Base-by-base conservation (phyloP, 352 stramenopile genomes). In the Pelagophyceae sp. region DNA sequence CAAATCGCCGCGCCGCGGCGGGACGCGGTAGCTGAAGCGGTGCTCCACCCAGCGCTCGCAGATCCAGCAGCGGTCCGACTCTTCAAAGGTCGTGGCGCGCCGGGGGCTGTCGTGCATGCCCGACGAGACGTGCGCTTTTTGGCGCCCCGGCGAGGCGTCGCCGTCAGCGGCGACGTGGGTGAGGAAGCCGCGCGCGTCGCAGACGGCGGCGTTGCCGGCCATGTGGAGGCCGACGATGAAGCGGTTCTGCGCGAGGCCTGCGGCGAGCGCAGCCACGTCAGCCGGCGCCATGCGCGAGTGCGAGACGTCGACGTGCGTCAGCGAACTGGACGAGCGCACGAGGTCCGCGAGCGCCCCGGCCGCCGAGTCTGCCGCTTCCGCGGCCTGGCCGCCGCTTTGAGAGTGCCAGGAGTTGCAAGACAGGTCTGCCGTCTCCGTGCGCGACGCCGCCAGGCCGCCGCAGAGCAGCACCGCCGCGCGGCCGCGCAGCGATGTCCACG, bases 1-100 rank as follows among this genome's bases (percentile, higher is more conserved):
- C n/a, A n/a, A n/a, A n/a, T n/a, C n/a, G n/a, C n/a, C n/a, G n/a
- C n/a, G 5, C 11, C 11, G 11, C 23, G 58, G 23, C 11, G 11
- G 11, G 15, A 33, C 58, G 58, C n/a, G 19, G 25, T 40, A 71
- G 31, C 15, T 5, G 61, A 45, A 71, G 61, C 61, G 61, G 61
- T 71, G 61, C 61, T 71, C 61, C n/a, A 38, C 17, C 61, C 61
- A 71, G 31, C 33, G 29, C 61, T 71, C 61, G 61, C 61, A 71
- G 61, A 71, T 71, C 61, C 61, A 71, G 61, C 61, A 71, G 29
- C n/a, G 6, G 29, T 2, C 17, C 19, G 19, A 19, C 29, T 1
- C 29, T 2, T 11, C 2, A 3, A 27, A 71, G 45, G 11, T 23
- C 45, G n/a, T n/a, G n/a, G n/a, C n/a, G n/a, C n/a, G n/a, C n/a